Conservation (phyloP, 768 basidiomycete species). For the Suillus fuscotomentosus region DNA sequence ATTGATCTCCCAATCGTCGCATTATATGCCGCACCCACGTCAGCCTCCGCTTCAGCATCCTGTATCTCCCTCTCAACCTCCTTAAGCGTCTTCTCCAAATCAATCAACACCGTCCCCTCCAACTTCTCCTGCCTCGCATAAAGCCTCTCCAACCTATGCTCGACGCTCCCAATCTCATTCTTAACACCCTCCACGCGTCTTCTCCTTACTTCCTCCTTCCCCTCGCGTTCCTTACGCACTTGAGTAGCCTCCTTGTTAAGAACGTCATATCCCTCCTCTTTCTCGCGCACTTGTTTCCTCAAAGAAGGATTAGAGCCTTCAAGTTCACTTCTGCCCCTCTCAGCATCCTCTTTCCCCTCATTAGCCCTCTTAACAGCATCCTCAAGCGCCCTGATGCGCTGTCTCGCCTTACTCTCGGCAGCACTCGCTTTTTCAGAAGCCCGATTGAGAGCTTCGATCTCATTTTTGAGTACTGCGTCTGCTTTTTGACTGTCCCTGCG, state of each 20-base stretch:
- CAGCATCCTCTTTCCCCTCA: conserved; percentile 46
- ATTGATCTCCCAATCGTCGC: conserved; percentile 27
- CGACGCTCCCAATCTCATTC: conserved; percentile 54
- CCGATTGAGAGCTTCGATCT: conserved; percentile 82
- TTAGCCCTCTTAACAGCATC: conserved; percentile 83
- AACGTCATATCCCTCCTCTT: conserved; percentile 39
- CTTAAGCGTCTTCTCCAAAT: conserved; percentile 66
- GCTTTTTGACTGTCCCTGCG: conserved; percentile 83
- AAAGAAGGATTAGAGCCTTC: conserved; percentile 41
- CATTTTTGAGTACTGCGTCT: conserved; percentile 74
- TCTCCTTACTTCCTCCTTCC: conserved; percentile 47
- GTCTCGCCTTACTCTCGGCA: conserved; percentile 76
- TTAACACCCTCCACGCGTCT: conserved; percentile 56
- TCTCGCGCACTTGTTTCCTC: conserved; percentile 40
- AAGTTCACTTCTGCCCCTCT: conserved; percentile 38
- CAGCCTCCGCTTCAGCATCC: conserved; percentile 17
- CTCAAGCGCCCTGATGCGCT: conserved; percentile 85
- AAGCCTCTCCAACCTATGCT: conserved; percentile 67
- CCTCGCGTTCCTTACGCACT: conserved; percentile 44
- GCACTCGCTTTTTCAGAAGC: conserved; percentile 77
- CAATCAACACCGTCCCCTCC: conserved; percentile 54
- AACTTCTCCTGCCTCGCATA: conserved; percentile 64
- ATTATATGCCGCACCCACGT: conserved; percentile 13
- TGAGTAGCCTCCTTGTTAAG: conserved; percentile 46
- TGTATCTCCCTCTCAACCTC: conserved; percentile 58